phyloP scores from a whole-genome alignment of 805 yeast genomes.

The Sungouiozyma ichnusensis region DNA sequence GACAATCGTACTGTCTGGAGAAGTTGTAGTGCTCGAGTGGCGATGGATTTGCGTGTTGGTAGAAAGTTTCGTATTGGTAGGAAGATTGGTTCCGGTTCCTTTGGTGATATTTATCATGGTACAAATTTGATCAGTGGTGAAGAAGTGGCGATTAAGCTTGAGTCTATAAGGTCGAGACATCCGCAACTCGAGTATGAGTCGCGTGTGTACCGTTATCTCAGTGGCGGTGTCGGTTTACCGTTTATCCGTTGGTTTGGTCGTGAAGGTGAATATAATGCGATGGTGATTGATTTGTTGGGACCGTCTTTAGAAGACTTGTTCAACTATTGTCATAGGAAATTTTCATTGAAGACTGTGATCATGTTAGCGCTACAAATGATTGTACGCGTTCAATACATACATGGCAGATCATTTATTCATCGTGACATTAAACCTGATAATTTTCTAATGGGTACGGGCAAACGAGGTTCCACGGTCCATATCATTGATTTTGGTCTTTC shows the following conservation, averaged over 20 bases:
- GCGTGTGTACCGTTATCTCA: constrained; percentile 83
- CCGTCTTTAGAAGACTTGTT: constrained; percentile 93
- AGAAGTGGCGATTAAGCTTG: constrained; percentile 95
- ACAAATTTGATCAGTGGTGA: constrained; percentile 94
- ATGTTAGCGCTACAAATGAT: constrained; percentile 90
- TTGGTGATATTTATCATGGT: constrained; percentile 91
- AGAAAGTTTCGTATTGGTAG: constrained; percentile 92
- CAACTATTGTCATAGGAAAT: constrained; percentile 91
- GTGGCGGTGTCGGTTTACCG: constrained; percentile 97
- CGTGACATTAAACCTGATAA: constrained; percentile 83
- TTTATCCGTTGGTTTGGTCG: constrained; percentile 96
- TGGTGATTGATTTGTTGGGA: constrained; percentile 93
- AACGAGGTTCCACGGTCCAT: constrained; percentile 91
- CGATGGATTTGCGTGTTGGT: constrained; percentile 84
- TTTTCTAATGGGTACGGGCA: constrained; percentile 79
- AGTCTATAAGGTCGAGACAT: constrained; percentile 83
- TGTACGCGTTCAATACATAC: constrained; percentile 90
- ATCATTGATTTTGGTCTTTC: constrained; percentile 93
- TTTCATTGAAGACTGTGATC: constrained; percentile 86
- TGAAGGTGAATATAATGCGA: constrained; percentile 93
- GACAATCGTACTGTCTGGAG: no score
- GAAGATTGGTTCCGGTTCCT: constrained; percentile 94
- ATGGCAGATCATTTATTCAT: constrained; percentile 86
- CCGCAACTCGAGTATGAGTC: constrained; percentile 98
- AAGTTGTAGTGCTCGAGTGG: no score